phyloP scores from a whole-genome alignment of 805 yeast species.

The Cyberlindnera japonica region DNA sequence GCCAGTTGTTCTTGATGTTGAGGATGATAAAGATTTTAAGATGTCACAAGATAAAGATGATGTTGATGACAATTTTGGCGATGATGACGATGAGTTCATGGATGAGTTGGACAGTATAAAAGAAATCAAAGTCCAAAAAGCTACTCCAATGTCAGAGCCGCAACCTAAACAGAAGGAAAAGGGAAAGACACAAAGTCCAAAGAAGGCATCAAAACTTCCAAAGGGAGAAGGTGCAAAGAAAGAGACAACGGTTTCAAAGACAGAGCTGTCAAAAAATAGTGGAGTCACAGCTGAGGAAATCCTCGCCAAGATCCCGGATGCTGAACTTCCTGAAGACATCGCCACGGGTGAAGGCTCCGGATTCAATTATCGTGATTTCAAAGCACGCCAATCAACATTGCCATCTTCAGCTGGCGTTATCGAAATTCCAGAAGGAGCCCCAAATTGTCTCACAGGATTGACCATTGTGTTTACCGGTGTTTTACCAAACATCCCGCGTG shows the following conservation, averaged over 20 bases:
- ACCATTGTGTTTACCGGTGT: constrained; percentile 93
- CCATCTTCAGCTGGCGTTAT: constrained; percentile 34
- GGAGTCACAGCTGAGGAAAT: constrained; percentile 49
- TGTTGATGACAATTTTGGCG: constrained; percentile 14
- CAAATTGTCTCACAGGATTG: constrained; percentile 82
- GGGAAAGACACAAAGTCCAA: constrained; percentile 1
- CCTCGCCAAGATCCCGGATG: constrained; percentile 67
- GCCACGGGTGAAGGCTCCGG: constrained; percentile 48
- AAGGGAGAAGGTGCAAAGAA: no score
- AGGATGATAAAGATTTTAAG: constrained; percentile 17
- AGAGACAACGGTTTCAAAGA: no score
- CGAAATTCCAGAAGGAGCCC: constrained; percentile 76
- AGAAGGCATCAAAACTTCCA: constrained; percentile 6
- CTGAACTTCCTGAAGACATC: constrained; percentile 51
- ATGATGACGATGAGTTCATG: constrained; percentile 18
- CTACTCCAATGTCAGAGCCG: no score
- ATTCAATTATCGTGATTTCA: constrained; percentile 55
- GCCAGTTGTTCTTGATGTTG: constrained; percentile 13
- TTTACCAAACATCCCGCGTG: constrained; percentile 75
- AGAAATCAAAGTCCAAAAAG: constrained; percentile 2
- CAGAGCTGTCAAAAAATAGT: no score
- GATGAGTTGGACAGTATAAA: neutral
- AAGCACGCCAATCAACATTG: constrained; percentile 39
- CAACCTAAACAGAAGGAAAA: no score
- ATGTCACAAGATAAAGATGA: neutral